Evolutionary conservation across 2,329 filamentous ascomycete species (phyloP).

Genomic region (Exophiala bonariae): DNA sequence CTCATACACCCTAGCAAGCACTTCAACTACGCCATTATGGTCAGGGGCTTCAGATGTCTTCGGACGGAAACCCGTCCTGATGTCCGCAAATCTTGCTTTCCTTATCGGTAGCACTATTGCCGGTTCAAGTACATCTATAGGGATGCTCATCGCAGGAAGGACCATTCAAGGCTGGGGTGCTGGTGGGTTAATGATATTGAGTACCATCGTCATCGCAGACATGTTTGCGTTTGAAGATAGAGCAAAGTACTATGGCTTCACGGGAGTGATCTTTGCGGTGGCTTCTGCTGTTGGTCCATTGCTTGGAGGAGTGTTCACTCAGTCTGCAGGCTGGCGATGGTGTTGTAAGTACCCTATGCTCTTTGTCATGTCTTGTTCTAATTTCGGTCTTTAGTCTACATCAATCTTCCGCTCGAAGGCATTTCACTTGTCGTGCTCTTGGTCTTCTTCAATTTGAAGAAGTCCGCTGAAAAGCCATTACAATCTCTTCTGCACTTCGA

Average conservation of each 20-base stretch:
- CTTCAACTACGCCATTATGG: slow-evolving; percentile 56
- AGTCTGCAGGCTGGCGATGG: slow-evolving; percentile 29
- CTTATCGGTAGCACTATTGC: slow-evolving; percentile 64
- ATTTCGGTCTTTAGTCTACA: slow-evolving; percentile 55
- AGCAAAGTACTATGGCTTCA: slow-evolving; percentile 61
- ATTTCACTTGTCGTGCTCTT: background rate
- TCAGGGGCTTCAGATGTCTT: slow-evolving; percentile 66
- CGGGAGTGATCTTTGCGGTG: slow-evolving; percentile 51
- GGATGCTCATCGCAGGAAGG: slow-evolving; percentile 62
- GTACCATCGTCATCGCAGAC: slow-evolving; percentile 55
- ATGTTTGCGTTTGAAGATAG: slow-evolving; percentile 58
- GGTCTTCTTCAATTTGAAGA: background rate
- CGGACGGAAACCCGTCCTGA: slow-evolving; percentile 62
- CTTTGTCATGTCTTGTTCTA: slow-evolving; percentile 58
- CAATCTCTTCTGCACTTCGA: background rate
- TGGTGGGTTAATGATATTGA: slow-evolving; percentile 52
- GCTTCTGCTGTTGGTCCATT: slow-evolving; percentile 33
- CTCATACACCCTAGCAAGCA: slow-evolving; percentile 46
- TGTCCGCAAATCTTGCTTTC: slow-evolving; percentile 61
- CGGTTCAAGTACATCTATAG: slow-evolving; percentile 56
- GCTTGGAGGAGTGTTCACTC: slow-evolving; percentile 41
- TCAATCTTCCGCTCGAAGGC: background rate
- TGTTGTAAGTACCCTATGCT: slow-evolving; percentile 28
- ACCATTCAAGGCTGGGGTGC: slow-evolving; percentile 61
- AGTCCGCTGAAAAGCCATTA: background rate